Conservation (phyloP, 2,329 filamentous ascomycete species). For the Phaeosphaeria sp. region DNA sequence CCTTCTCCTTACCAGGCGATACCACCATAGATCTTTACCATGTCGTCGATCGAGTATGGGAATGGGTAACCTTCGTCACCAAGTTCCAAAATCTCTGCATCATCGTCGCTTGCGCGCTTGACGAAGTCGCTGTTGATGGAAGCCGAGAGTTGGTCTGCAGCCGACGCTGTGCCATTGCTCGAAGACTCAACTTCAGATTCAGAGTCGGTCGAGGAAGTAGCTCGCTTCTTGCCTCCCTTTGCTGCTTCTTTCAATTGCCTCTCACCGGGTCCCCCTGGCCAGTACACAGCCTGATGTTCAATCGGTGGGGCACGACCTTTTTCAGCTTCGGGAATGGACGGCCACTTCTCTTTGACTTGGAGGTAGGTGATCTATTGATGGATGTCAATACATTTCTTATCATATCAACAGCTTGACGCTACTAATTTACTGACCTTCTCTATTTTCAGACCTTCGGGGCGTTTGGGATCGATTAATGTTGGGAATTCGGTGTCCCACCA, state of each 20-base stretch:
- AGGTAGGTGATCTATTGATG: slow-evolving; percentile 6
- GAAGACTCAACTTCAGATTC: no score
- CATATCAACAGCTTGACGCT: neutral
- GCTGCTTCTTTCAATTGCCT: neutral
- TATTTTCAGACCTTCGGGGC: slow-evolving; percentile 7
- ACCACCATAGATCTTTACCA: slow-evolving; percentile 1
- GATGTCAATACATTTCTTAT: neutral
- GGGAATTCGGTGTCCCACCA: slow-evolving; percentile 15
- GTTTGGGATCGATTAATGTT: slow-evolving; percentile 12
- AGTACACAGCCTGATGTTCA: slow-evolving; percentile 5
- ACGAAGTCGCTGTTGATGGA: slow-evolving; percentile 5
- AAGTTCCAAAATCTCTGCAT: slow-evolving; percentile 2
- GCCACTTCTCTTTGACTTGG: neutral
- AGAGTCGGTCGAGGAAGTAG: no score
- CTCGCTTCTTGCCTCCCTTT: no score
- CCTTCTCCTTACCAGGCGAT: neutral
- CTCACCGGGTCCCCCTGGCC: slow-evolving; percentile 9
- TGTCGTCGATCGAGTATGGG: slow-evolving; percentile 10
- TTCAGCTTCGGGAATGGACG: slow-evolving; percentile 1
- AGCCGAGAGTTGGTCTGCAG: slow-evolving; percentile 2
- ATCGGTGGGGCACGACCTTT: neutral
- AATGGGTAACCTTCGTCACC: slow-evolving; percentile 9
- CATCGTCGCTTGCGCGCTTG: slow-evolving; percentile 6
- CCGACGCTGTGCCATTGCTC: neutral
- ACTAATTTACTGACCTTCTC: slow-evolving; percentile 8